A percentile compares a stretch with the other conserved stretches of the same genome.
Evolutionary conservation across 371 early-diverging fungal species (phyloP).

Genomic region (Entomophthora muscae): DNA sequence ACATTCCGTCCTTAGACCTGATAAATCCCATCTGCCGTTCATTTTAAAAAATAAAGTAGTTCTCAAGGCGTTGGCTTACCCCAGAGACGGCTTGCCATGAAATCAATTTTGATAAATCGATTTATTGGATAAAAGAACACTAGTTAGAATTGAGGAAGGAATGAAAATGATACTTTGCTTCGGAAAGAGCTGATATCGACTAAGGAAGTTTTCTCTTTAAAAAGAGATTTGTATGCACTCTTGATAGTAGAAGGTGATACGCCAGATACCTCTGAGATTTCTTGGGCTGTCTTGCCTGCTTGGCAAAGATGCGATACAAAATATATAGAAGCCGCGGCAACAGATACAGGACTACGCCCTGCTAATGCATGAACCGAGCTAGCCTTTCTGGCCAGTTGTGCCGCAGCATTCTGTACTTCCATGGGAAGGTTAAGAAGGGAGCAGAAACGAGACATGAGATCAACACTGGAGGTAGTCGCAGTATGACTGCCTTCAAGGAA

Average conservation of each 20-base stretch:
- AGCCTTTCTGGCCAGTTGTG: conserved; percentile 48
- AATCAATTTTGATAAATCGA: not conserved
- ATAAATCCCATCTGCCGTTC: too few relatives aligned
- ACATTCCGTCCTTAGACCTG: too few relatives aligned
- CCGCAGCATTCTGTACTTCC: conserved; percentile 51
- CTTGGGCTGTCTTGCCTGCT: conserved; percentile 41
- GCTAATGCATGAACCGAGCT: conserved; percentile 64
- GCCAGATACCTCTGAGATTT: conserved; percentile 68
- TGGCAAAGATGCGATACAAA: conserved; percentile 56
- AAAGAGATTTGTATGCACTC: conserved; percentile 35
- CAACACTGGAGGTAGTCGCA: conserved; percentile 49
- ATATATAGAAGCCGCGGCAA: conserved; percentile 84
- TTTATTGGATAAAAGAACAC: not conserved
- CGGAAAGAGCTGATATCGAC: not conserved
- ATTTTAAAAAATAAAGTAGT: not conserved
- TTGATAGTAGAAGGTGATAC: conserved; percentile 83
- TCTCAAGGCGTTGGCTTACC: too few relatives aligned
- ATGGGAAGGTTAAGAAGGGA: conserved; percentile 52
- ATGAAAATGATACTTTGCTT: conserved; percentile 1
- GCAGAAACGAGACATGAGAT: conserved; percentile 77
- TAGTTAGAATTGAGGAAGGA: not conserved
- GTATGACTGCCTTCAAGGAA: conserved; percentile 30
- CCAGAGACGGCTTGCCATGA: not conserved
- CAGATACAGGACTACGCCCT: conserved; percentile 78
- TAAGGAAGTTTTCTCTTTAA: not conserved